Percentiles rank a stretch among this genome's conserved stretches.
These are phyloP conservation scores for Ceriops tagal DNA, from an alignment of 345 rosid species.

Conservation along the genomic window DNA sequence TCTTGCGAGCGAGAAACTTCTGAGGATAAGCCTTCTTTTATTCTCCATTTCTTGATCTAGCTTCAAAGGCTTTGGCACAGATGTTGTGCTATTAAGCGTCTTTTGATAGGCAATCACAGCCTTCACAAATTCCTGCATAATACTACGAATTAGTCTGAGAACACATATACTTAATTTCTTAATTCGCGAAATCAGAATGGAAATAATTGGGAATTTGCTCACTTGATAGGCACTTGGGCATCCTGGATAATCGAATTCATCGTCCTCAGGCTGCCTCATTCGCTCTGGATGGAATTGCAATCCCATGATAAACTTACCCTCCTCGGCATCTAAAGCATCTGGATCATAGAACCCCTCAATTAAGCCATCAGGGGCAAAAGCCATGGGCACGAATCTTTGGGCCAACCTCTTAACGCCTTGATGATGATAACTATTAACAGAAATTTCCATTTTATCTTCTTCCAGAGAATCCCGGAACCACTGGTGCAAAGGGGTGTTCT, in stretches of 20 bases:
- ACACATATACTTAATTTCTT: not conserved
- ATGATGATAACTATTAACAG: slow-evolving; percentile 86
- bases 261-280: slow-evolving; percentile 53
- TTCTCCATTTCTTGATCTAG: slow-evolving; percentile 63
- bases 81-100: slow-evolving; percentile 49
- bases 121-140: slow-evolving; percentile 71
- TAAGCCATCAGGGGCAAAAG: slow-evolving; percentile 75
- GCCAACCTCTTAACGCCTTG: slow-evolving; percentile 82
- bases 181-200: not conserved
- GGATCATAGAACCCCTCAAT: slow-evolving; percentile 93
- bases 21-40: slow-evolving; percentile 45
- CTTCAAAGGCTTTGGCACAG: slow-evolving; percentile 40
- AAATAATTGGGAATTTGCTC: not conserved
- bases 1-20: slow-evolving; percentile 77
- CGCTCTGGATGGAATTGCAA: slow-evolving; percentile 89
- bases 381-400: slow-evolving; percentile 70
- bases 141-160: not conserved
- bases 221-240: slow-evolving; percentile 84
- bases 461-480: slow-evolving; percentile 70
- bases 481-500: slow-evolving; percentile 53
- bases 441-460: slow-evolving; percentile 51
- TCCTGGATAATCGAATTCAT: slow-evolving; percentile 73
- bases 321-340: slow-evolving; percentile 60
- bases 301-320: slow-evolving; percentile 82
- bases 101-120: slow-evolving; percentile 81